Evolutionary conservation across 805 yeast species (phyloP).

Genomic region (Lipomyces kockii): DNA sequence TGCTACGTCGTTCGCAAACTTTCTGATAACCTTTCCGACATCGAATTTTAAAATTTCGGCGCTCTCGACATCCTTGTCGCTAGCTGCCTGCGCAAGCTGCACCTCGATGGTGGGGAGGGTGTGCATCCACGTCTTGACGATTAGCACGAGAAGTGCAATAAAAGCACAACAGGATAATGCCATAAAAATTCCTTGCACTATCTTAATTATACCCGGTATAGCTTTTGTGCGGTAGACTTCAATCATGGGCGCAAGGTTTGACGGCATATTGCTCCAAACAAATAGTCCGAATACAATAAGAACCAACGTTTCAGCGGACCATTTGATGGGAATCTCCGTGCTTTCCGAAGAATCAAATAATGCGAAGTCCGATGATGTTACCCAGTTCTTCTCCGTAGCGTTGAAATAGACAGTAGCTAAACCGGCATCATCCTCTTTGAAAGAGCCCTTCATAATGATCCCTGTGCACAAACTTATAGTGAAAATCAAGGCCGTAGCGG

Average conservation of each 20-base stretch:
- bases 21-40: slow-evolving; percentile 1
- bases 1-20: neutral
- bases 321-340: neutral
- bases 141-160: neutral
- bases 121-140: neutral
- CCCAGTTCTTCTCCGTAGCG: neutral
- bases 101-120: neutral
- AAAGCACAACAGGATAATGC: neutral
- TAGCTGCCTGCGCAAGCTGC: slow-evolving; percentile 1
- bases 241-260: neutral
- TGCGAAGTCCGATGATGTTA: neutral
- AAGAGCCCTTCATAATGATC: neutral
- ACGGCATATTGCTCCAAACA: neutral
- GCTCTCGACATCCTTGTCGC: neutral
- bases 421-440: neutral
- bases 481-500: neutral
- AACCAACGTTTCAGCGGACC: neutral
- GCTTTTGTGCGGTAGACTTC: neutral
- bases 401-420: slow-evolving; percentile 1
- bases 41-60: neutral
- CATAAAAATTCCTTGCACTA: too few species aligned
- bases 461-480: neutral
- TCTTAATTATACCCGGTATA: neutral
- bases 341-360: neutral
- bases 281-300: neutral